Evolutionary conservation across 148 eudicot genomes (phyloP).

Genomic region (Silene latifolia): DNA sequence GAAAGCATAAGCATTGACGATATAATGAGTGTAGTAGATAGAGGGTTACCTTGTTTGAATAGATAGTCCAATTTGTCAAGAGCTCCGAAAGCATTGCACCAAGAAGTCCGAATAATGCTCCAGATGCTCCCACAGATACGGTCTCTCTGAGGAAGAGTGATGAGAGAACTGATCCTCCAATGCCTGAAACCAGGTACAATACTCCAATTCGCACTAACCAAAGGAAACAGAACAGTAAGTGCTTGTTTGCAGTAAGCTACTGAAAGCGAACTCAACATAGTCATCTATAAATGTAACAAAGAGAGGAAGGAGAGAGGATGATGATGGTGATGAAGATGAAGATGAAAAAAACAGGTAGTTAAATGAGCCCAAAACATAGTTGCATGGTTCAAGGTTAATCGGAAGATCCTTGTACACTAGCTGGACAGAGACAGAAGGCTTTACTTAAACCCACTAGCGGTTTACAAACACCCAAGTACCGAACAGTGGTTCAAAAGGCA

Average conservation of each 20-base stretch:
- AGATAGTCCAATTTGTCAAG: slow-evolving; percentile 81
- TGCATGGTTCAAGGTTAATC: background rate
- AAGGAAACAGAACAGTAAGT: background rate
- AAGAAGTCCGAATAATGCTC: slow-evolving; percentile 89
- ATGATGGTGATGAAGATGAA: no score
- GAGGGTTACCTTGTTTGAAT: slow-evolving; percentile 66
- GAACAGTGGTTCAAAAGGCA: no score
- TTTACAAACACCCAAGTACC: no score
- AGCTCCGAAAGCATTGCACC: slow-evolving; percentile 94
- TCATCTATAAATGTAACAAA: no score
- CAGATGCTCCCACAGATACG: slow-evolving; percentile 92
- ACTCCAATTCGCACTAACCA: slow-evolving; percentile 70
- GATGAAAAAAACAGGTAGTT: no score
- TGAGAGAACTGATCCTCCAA: slow-evolving; percentile 84
- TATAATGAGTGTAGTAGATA: no score
- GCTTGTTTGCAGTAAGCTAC: background rate
- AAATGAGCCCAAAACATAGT: no score
- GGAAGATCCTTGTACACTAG: no score
- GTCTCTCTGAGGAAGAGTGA: slow-evolving; percentile 55
- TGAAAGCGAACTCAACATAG: background rate
- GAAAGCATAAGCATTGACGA: no score
- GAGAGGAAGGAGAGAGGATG: no score
- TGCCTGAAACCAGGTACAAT: slow-evolving; percentile 65
- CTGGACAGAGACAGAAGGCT: no score
- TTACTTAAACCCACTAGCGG: no score